Percentiles rank a stretch among this genome's conserved stretches.
Conservation (phyloP, 306 rosid genomes). For the Hippophae tibetana region DNA sequence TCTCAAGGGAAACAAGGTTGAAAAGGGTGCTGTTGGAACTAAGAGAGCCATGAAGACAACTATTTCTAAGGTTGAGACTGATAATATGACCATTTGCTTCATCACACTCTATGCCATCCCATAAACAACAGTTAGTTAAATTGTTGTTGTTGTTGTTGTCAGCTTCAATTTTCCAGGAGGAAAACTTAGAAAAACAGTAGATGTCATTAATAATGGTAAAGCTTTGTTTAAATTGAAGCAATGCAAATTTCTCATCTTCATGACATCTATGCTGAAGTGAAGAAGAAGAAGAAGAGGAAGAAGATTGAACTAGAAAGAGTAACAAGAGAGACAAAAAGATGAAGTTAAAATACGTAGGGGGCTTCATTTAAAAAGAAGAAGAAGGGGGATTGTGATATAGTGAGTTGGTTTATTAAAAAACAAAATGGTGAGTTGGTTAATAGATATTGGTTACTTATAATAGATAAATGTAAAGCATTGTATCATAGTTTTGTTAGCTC, state of each 20-base stretch:
- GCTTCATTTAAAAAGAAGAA: too few species aligned
- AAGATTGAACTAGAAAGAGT: too few species aligned
- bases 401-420: too few species aligned
- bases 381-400: too few species aligned
- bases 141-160: background rate
- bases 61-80: constrained; percentile 7
- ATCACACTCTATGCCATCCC: constrained; percentile 12
- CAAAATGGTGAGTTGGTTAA: too few species aligned
- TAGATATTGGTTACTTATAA: too few species aligned
- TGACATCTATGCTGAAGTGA: constrained; percentile 1
- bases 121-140: constrained; percentile 5
- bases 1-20: constrained; percentile 14
- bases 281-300: too few species aligned
- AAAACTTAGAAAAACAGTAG: background rate
- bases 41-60: constrained; percentile 12
- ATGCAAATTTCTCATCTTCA: background rate
- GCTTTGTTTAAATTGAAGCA: constrained; percentile 5
- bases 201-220: background rate
- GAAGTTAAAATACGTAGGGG: too few species aligned
- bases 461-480: too few species aligned
- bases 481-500: too few species aligned
- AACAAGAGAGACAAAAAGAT: too few species aligned
- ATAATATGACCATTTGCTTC: constrained; percentile 5
- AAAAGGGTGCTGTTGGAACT: constrained; percentile 13
- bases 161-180: background rate